A percentile compares a stretch with the other conserved stretches of the same genome.
Evolutionary conservation across 208 protist genomes (phyloP).

Genomic region (Wallacemonas sp.): DNA sequence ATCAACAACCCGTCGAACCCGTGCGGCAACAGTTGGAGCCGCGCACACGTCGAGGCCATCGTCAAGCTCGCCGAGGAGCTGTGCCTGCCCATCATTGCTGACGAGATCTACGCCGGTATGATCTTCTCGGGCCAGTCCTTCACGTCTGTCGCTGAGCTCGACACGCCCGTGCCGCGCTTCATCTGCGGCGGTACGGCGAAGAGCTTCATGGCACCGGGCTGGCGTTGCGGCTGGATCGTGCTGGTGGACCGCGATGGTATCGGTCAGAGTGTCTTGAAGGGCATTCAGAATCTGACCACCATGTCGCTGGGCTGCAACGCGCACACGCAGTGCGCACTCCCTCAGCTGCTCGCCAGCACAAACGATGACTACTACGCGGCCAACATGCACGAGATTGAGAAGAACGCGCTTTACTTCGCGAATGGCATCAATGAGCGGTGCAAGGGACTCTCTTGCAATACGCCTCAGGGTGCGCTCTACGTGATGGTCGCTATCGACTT

Average conservation of each 20-base stretch:
- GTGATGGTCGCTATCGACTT: conserved; percentile 83
- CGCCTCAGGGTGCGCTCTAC: conserved; percentile 83
- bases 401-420: conserved; percentile 53
- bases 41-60: conserved; percentile 56
- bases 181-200: conserved; percentile 86
- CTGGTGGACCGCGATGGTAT: conserved; percentile 49
- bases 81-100: conserved; percentile 82
- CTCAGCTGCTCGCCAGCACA: conserved; percentile 55
- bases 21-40: conserved; percentile 82
- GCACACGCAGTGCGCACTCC: conserved; percentile 65
- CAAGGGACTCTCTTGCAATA: conserved; percentile 46
- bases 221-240: conserved; percentile 81
- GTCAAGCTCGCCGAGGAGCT: conserved; percentile 65
- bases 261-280: conserved; percentile 13
- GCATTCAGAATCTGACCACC: conserved; percentile 31
- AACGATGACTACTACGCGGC: conserved; percentile 35
- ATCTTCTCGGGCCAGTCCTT: conserved; percentile 62
- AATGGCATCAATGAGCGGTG: conserved; percentile 29
- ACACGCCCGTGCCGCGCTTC: conserved; percentile 59
- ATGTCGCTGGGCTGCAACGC: conserved; percentile 82
- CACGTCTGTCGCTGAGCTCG: conserved; percentile 53
- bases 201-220: conserved; percentile 89
- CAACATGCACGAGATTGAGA: conserved; percentile 39
- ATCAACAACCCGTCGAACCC: conserved; percentile 94
- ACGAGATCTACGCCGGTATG: conserved; percentile 94